Evolutionary conservation across 768 basidiomycete species (phyloP).

Genomic region (Lactarius sanguifluus): DNA sequence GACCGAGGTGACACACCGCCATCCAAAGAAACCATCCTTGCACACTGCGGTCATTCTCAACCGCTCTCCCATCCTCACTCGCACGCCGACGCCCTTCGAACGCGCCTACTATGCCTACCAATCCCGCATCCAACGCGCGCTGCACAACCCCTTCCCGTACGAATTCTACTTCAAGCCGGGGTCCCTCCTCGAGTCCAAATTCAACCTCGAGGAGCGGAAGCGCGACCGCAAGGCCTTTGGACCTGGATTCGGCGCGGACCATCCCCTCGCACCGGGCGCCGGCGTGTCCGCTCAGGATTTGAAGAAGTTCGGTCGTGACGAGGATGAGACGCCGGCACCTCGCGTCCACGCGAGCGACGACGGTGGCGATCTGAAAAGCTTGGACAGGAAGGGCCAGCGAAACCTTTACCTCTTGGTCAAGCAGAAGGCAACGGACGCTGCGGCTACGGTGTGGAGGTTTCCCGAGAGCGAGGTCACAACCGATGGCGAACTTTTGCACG

Average conservation of each 20-base stretch:
- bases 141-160: slow-evolving; percentile 84
- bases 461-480: slow-evolving; percentile 64
- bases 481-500: slow-evolving; percentile 71
- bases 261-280: slow-evolving; percentile 19
- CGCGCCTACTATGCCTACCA: slow-evolving; percentile 83
- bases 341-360: slow-evolving; percentile 62
- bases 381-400: slow-evolving; percentile 80
- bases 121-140: slow-evolving; percentile 74
- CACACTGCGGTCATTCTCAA: slow-evolving; percentile 72
- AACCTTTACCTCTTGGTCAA: slow-evolving; percentile 87
- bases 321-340: slow-evolving; percentile 61
- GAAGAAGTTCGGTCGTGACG: slow-evolving; percentile 43
- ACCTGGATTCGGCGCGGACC: slow-evolving; percentile 45
- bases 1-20: slow-evolving; percentile 22
- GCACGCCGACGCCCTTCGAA: slow-evolving; percentile 72
- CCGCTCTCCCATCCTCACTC: slow-evolving; percentile 73
- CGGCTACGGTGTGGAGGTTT: slow-evolving; percentile 72
- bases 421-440: slow-evolving; percentile 41
- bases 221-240: slow-evolving; percentile 79
- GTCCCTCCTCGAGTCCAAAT: slow-evolving; percentile 78
- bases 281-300: slow-evolving; percentile 26
- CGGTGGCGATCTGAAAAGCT: slow-evolving; percentile 60
- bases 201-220: slow-evolving; percentile 69
- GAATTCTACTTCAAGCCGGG: slow-evolving; percentile 96
- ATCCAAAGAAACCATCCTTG: slow-evolving; percentile 35